Percentiles rank a stretch among this genome's conserved stretches.
These are phyloP conservation scores for Geosmithia putterillii DNA, from an alignment of 2,329 filamentous ascomycete genomes.

Conservation along the genomic window DNA sequence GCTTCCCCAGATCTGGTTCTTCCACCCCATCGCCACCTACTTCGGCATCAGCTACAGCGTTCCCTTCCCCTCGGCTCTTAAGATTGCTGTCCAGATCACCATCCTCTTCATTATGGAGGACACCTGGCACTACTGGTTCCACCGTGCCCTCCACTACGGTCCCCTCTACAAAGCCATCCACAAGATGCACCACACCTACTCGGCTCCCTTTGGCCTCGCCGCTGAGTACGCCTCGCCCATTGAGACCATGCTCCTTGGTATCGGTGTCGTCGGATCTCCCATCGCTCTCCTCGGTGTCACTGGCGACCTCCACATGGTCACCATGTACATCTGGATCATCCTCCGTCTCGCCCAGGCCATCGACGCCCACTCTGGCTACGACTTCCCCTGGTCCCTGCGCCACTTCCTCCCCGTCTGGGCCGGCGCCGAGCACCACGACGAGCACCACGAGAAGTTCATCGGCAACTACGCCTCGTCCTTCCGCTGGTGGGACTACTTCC, in stretches of 20 bases:
- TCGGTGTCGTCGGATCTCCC: conserved; percentile 73
- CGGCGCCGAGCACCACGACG: conserved; percentile 89
- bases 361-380: conserved; percentile 93
- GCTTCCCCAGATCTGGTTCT: conserved; percentile 96
- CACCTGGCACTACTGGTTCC: conserved; percentile 96
- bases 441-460: conserved; percentile 97
- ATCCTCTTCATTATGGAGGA: conserved; percentile 96
- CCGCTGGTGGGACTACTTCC: conserved; percentile 93
- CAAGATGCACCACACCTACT: conserved; percentile 99
- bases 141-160: conserved; percentile 86
- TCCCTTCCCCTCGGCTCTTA: conserved; percentile 76
- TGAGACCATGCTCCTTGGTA: conserved; percentile 87
- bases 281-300: conserved; percentile 77
- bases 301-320: conserved; percentile 82
- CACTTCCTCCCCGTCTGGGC: conserved; percentile 98
- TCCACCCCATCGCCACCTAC: conserved; percentile 91
- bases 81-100: conserved; percentile 81
- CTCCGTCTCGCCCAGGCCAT: conserved; percentile 93
- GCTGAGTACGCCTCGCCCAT: conserved; percentile 97
- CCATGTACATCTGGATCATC: conserved; percentile 96
- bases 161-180: conserved; percentile 94
- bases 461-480: conserved; percentile 98
- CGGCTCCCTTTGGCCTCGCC: conserved; percentile 88
- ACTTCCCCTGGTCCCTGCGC: conserved; percentile 94
- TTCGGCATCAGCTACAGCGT: conserved; percentile 81